Base-by-base conservation (phyloP, 1,284 basidiomycete genomes). In the Schizophyllum amplum region DNA sequence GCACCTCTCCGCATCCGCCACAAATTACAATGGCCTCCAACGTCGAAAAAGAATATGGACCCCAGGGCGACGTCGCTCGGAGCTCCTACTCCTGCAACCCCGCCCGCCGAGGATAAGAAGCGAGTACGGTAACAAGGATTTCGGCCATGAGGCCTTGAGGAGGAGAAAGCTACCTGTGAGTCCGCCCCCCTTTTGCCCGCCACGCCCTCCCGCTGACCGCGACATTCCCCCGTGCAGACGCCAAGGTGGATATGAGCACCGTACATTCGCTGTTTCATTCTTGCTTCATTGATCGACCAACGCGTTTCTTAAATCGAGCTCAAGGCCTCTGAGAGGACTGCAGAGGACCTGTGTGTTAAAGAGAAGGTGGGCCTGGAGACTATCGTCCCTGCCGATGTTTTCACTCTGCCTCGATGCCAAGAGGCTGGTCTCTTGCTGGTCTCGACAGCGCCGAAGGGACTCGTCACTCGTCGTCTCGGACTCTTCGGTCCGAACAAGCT, bases 291-390 rank as follows among this genome's bases (percentile, higher is more conserved):
- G 61, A 54, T 53, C 52, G 20, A 53, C 57, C n/a, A 54, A 62
- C 54, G 55, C 42, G 42, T 65, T 46, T 46, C 55, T n/a, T 58
- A 87, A 83, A 94, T 95, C 63, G 89, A 93, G 73, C 80, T 96
- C 66, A 94, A 87, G 71, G 92, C n/a, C n/a, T n/a, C n/a, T n/a
- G n/a, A n/a, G n/a, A n/a, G n/a, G n/a, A n/a, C n/a, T n/a, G n/a
- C 92, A 9, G 92, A 95, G 74, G 94, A 98, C 75, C 78, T 98
- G 52, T 97, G 96, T 73, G 92, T 96, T 76, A 97, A 96, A 79
- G 94, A 98, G 77, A 98, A 98, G 80, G 95, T 98, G 73, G 95
- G 98, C 75, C 82, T 98, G 57, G 95, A 98, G 79, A 95, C 93
- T 53, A 88, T 98, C 69, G 90, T 94, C 66, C 90, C 98, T 71